Evolutionary conservation across 805 yeast species (phyloP), one percentile per base, ranked within the genome.

Genomic region (Starmerella riodocensis): DNA sequence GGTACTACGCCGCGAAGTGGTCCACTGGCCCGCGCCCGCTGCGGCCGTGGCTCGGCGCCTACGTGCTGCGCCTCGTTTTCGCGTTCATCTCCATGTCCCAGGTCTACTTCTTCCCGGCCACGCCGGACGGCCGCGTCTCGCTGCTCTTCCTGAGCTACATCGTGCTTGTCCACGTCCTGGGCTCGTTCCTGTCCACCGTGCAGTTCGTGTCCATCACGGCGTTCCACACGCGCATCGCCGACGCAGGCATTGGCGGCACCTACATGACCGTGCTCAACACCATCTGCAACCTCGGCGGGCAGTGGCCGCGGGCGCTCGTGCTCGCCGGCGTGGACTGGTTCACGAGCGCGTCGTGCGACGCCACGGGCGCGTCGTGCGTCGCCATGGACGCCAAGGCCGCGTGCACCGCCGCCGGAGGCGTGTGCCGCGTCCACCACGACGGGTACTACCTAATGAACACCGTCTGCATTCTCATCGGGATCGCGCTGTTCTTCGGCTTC

Each of bases 221-320:
- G 0, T 91, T 91, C 67, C 96, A 88, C 61, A 88, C 96, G 3
- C 76, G 78, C 51, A 81, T 91, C 39, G 94, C 98, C 2, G 98
- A 91, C 56, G 97, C 98, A 0, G 61, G 76, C 16, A 82, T 91
- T 52, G 98, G 98, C 14, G 98, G 98, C 1, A 91, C 98, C 0
- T 91, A 91, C 58, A 88, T 91, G 97, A 91, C 98, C 0, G 77
- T 94, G 0, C 65, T 91, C 42, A 91, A 91, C 59, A 91, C 98
- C 0, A 65, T 91, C 34, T 75, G 93, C 30, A 91, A 91, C 57
- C 68, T 88, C 42, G 98, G 98, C 19, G 98, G 98, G 9, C 91
- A 93, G 32, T 91, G 98, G 98, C 98, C 98, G 2, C 69, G 84
- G 39, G 63, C 83, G n/a, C 64, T 91, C 24, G 76, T 88, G 1